Evolutionary conservation across 352 stramenopile species (phyloP).

Genomic region (Phytophthora ramorum): DNA sequence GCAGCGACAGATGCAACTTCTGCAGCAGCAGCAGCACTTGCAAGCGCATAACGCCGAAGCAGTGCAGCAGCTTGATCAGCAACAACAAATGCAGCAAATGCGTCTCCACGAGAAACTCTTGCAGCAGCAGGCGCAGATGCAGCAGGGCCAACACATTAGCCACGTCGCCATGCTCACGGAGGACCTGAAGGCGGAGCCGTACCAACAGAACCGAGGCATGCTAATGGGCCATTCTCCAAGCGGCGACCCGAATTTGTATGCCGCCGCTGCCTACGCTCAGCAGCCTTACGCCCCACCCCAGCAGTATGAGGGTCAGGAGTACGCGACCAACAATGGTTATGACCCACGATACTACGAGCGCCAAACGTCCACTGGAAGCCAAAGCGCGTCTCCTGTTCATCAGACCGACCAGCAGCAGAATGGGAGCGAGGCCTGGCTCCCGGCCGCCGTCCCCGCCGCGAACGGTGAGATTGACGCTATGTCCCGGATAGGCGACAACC

Average conservation of each 20-base stretch:
- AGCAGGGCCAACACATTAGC: slow-evolving; percentile 60
- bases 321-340: slow-evolving; percentile 36
- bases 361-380: slow-evolving; percentile 29
- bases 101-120: slow-evolving; percentile 72
- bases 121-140: slow-evolving; percentile 70
- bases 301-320: slow-evolving; percentile 46
- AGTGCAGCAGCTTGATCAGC: slow-evolving; percentile 69
- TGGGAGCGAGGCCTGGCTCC: slow-evolving; percentile 29
- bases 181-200: slow-evolving; percentile 48
- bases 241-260: slow-evolving; percentile 44
- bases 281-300: slow-evolving; percentile 38
- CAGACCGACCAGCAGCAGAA: slow-evolving; percentile 40
- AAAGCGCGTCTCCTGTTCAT: slow-evolving; percentile 42
- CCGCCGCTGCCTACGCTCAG: slow-evolving; percentile 38
- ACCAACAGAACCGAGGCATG: slow-evolving; percentile 37
- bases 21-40: slow-evolving; percentile 79
- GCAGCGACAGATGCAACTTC: slow-evolving; percentile 70
- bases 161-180: slow-evolving; percentile 50
- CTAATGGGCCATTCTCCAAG: slow-evolving; percentile 42
- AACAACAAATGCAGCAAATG: slow-evolving; percentile 80
- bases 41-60: slow-evolving; percentile 70
- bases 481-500: slow-evolving; percentile 39
- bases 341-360: slow-evolving; percentile 52
- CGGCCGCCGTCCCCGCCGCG: slow-evolving; percentile 14
- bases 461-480: slow-evolving; percentile 35